phyloP scores from a whole-genome alignment of 1,284 basidiomycete genomes.

The Malassezia pachydermatis region DNA sequence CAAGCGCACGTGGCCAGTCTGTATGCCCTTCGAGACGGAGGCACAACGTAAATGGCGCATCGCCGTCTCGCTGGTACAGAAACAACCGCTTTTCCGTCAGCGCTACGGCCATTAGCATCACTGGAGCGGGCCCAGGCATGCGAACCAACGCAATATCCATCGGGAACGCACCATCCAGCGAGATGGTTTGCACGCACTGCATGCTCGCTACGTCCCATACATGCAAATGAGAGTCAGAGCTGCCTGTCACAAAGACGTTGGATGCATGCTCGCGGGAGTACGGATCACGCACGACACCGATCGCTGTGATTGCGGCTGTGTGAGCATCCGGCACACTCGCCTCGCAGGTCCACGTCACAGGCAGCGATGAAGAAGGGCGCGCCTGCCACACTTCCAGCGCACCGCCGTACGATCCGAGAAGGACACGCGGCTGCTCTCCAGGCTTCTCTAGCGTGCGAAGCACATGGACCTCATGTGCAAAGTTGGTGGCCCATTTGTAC shows the following conservation, averaged over 20 bases:
- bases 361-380: not conserved
- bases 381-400: slow-evolving; percentile 21
- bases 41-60: slow-evolving; percentile 20
- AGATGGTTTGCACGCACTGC: slow-evolving; percentile 23
- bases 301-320: slow-evolving; percentile 23
- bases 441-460: slow-evolving; percentile 1
- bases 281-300: slow-evolving; percentile 25
- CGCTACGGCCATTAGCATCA: slow-evolving; percentile 30
- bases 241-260: slow-evolving; percentile 26
- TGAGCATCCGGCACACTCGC: slow-evolving; percentile 21
- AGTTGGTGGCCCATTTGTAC: not conserved
- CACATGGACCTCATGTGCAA: slow-evolving; percentile 2
- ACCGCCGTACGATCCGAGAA: slow-evolving; percentile 28
- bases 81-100: slow-evolving; percentile 35
- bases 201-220: slow-evolving; percentile 22
- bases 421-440: slow-evolving; percentile 11
- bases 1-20: slow-evolving; percentile 45
- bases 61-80: slow-evolving; percentile 21
- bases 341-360: not conserved
- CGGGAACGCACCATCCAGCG: slow-evolving; percentile 30
- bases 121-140: slow-evolving; percentile 16
- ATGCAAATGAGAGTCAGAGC: slow-evolving; percentile 29
- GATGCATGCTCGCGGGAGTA: not conserved
- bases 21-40: slow-evolving; percentile 38
- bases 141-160: slow-evolving; percentile 32